Base-by-base conservation (phyloP, 2,329 filamentous ascomycete species). In the Fusarium succisae region DNA sequence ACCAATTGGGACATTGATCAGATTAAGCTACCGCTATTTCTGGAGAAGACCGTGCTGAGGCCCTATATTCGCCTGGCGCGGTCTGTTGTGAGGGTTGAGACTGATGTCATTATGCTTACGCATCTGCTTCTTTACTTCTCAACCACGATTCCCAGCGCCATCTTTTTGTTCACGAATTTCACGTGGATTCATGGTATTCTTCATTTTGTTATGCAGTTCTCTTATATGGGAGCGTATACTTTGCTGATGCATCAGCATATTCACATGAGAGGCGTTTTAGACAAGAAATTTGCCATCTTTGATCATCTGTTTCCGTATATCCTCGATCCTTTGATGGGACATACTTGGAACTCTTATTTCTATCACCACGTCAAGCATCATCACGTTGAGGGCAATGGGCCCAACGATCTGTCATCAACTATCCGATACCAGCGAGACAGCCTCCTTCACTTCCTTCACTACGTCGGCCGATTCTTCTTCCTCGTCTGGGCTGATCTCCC, bases 301-400 rank as follows among this genome's bases (percentile, higher is more conserved):
- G 93, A 96, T 78, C 79, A 82, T 11, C 59, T 87, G 4, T 95
- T 95, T 75, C 93, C 93, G 0, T 96, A 94, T 79, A 81, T 95
- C 45, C 84, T 90, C 17, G 92, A 95, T 75, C 93, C 93, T 1
- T 82, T 96, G 64, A 92, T 94, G 89, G 93, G 93, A 17, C 93
- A 96, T 78, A 95, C 93, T 0, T 95, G 93, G 92, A 94, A 96
- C 82, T 92, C 91, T 5, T 96, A 96, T 83, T 96, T 89, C 80
- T 95, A 94, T 79, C 93, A 96, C 79, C 93, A 96, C 78, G 92
- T 95, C 79, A 96, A 96, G 84, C 93, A 95, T 79, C 93, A 96
- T 79, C 93, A 96, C 74, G 91, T 95, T 63, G 93, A 95, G 82
- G 92, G 90, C 70, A 96, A 96, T 77, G 93, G 93, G 0, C 92